phyloP scores from a whole-genome alignment of 148 eudicot genomes.

The Persicaria maculosa region DNA sequence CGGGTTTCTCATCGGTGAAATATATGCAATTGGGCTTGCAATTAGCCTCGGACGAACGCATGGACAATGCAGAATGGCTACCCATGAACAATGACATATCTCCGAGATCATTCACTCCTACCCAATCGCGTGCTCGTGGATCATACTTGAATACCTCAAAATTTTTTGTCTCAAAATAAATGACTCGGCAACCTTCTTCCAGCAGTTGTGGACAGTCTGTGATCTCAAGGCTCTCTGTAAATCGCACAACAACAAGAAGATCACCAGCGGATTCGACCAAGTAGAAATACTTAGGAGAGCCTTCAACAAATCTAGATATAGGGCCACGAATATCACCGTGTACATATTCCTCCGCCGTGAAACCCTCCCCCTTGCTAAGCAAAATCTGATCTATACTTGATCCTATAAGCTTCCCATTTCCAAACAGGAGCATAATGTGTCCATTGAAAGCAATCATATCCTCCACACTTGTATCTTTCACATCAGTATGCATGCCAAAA shows the following conservation, averaged over 20 bases:
- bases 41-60: not conserved
- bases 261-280: constrained; percentile 1
- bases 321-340: not conserved
- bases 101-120: not conserved
- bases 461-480: not conserved
- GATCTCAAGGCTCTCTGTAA: not conserved
- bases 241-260: not conserved
- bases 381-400: not conserved
- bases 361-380: not conserved
- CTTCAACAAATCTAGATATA: not conserved
- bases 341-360: not conserved
- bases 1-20: not conserved
- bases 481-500: no score
- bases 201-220: no score
- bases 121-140: not conserved
- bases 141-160: not conserved
- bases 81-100: not conserved
- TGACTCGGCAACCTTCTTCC: not conserved
- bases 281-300: not conserved
- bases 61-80: not conserved
- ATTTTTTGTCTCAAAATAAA: not conserved
- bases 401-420: not conserved
- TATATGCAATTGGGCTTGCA: not conserved
- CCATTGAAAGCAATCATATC: not conserved
- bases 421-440: not conserved